phyloP scores from a whole-genome alignment of 108 stramenopile genomes.

The Schizochytrium sp. region DNA sequence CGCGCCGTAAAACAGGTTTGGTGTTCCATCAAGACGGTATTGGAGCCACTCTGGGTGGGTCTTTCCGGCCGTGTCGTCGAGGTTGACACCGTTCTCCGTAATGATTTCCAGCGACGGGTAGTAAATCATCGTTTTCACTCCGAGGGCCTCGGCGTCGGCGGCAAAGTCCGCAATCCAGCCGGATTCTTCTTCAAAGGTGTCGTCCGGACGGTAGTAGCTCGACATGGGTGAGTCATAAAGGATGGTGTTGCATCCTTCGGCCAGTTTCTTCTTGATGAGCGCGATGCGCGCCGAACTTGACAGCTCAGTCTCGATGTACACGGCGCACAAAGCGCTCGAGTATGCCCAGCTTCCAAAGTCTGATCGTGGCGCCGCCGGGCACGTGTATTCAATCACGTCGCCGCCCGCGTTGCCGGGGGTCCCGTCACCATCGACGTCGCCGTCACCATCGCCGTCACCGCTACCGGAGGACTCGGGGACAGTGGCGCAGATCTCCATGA shows the following conservation, averaged over 20 bases:
- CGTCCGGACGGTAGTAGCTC: background rate
- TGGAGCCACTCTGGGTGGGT: constrained; percentile 13
- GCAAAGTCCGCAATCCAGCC: background rate
- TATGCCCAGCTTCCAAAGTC: background rate
- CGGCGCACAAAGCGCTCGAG: background rate
- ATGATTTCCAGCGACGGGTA: constrained; percentile 16
- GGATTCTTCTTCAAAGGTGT: background rate
- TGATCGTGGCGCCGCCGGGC: background rate
- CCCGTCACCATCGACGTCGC: background rate
- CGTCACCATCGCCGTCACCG: background rate
- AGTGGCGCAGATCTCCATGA: background rate
- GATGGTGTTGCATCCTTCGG: background rate
- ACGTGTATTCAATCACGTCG: background rate
- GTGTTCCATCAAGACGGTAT: background rate
- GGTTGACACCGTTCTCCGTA: background rate
- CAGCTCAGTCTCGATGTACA: background rate
- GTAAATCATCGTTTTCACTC: background rate
- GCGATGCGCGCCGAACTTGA: background rate
- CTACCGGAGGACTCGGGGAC: background rate
- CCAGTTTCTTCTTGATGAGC: background rate
- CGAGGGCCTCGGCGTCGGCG: background rate
- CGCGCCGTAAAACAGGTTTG: background rate
- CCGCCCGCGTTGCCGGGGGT: background rate
- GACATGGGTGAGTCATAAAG: background rate
- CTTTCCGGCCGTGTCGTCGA: background rate